Conservation (phyloP, 1,284 basidiomycete species). For the Ustilago xerochloae region DNA sequence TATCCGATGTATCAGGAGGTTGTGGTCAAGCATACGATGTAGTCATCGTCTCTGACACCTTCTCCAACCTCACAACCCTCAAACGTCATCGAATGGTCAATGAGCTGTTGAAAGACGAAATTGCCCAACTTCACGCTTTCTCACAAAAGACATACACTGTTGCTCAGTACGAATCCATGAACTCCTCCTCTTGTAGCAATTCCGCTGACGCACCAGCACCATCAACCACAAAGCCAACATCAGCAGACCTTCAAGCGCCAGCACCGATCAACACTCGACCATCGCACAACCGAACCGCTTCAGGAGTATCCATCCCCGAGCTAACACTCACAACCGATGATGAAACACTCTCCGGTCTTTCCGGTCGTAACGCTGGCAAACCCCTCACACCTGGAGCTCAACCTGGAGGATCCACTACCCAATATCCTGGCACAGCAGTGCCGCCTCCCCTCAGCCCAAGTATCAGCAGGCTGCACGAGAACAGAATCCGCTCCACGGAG, state of each 20-base stretch:
- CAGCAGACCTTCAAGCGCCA: conserved; percentile 30
- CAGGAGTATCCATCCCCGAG: conserved; percentile 62
- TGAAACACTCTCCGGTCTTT: conserved; percentile 40
- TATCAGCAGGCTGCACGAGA: conserved; percentile 61
- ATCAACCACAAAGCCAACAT: conserved; percentile 9
- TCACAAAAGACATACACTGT: conserved; percentile 68
- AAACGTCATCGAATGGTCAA: conserved; percentile 69
- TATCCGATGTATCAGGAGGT: conserved; percentile 67
- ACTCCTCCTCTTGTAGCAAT: conserved; percentile 1
- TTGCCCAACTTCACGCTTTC: conserved; percentile 70
- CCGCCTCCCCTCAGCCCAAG: conserved; percentile 40
- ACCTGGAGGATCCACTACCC: conserved; percentile 23
- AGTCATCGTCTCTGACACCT: conserved; percentile 64
- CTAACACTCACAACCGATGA: conserved; percentile 64
- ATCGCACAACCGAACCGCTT: conserved; percentile 57
- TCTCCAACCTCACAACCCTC: conserved; percentile 62
- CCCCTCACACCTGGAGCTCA: conserved; percentile 28
- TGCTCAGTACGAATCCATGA: conserved; percentile 47
- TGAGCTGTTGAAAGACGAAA: conserved; percentile 69
- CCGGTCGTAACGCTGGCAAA: conserved; percentile 24
- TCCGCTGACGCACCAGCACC: conserved; percentile 11
- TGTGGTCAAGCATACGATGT: conserved; percentile 68
- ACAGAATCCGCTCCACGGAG: conserved; percentile 52
- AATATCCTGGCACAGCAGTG: conserved; percentile 34
- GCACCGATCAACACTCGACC: conserved; percentile 32